Base-by-base conservation (phyloP, 2,329 filamentous ascomycete species). In the Epichloe amarillans region DNA sequence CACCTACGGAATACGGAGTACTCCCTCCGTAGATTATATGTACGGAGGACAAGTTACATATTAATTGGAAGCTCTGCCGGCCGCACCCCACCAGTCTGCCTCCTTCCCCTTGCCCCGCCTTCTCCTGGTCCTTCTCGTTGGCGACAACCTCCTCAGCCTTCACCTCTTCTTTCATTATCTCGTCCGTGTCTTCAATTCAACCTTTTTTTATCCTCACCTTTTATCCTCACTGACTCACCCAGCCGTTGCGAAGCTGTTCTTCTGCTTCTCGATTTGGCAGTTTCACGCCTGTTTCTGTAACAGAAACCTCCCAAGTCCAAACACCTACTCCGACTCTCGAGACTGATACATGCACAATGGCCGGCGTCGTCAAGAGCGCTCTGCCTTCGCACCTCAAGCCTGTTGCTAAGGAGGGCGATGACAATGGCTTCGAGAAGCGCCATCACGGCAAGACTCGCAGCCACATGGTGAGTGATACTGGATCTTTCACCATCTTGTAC, bases 391-490 rank as follows among this genome's bases (percentile, higher is more conserved):
- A 94, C 76, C 78, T 96, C 62, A 91, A 88, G 78, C 77, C 82
- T 55, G 62, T 61, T 59, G 74, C 69, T 47, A 46, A 30, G 30
- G 69, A 67, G 37, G 64, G 65, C 53, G 71, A 75, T 47, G 72
- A 73, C 55, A 63, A 63, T 56, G 72, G 72, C 57, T 75, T 81
- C 57, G 71, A 76, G 60, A 74, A 76, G 56, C 82, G 83, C 66
- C 86, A 88, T 66, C 85, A 90, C 69, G 86, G 86, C 72, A 90
- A 90, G 79, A 86, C 84, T 60, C 84, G 86, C 69, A 88, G 84
- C 54, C 86, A 90, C 71, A 86, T 90, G 81, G 86, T 86, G 72
- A 80, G 85, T 82, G 52, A 41, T 42, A 49, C 14, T 8, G 17
- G 14, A 36, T 11, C 14, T 21, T 15, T 26, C 8, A 8, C 4